A percentile compares a stretch with the other conserved stretches of the same genome.
Conservation (phyloP, 202 grass and related monocot species). For the Musa balbisiana region DNA sequence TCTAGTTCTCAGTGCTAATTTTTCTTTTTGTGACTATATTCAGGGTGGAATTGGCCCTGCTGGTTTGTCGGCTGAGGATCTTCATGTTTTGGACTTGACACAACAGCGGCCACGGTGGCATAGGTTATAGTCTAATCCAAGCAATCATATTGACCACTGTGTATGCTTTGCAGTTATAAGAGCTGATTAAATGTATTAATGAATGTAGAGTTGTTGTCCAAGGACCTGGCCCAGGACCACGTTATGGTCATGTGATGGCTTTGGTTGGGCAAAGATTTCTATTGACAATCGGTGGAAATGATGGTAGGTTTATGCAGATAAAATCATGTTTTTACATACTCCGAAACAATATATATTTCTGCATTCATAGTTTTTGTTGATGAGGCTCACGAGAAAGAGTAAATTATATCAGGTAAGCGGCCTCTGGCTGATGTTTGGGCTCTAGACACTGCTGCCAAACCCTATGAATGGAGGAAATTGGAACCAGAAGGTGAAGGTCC, state of each 20-base stretch:
- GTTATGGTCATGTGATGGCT: conserved; percentile 99
- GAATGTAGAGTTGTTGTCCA: conserved; percentile 80
- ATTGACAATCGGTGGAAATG: conserved; percentile 94
- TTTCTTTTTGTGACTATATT: conserved; percentile 23
- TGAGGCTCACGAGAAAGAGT: background rate
- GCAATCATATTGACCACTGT: background rate
- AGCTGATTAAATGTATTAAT: conserved; percentile 26
- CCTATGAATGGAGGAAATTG: conserved; percentile 96
- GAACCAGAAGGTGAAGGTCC: conserved; percentile 98
- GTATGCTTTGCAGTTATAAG: background rate
- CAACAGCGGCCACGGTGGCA: conserved; percentile 85
- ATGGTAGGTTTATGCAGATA: conserved; percentile 41
- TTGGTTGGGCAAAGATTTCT: conserved; percentile 97
- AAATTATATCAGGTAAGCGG: conserved; percentile 59
- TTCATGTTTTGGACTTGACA: conserved; percentile 92
- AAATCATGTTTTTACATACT: background rate
- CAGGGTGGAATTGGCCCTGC: conserved; percentile 97
- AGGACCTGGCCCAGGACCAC: conserved; percentile 86
- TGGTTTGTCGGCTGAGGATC: conserved; percentile 95
- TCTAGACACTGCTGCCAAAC: conserved; percentile 94
- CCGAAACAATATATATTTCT: background rate
- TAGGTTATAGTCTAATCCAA: conserved; percentile 46
- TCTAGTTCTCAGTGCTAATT: background rate
- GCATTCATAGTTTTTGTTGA: conserved; percentile 9
- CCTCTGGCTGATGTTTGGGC: conserved; percentile 94